Evolutionary conservation across 768 basidiomycete genomes (phyloP).

Genomic region (Cyclocybe aegerita): DNA sequence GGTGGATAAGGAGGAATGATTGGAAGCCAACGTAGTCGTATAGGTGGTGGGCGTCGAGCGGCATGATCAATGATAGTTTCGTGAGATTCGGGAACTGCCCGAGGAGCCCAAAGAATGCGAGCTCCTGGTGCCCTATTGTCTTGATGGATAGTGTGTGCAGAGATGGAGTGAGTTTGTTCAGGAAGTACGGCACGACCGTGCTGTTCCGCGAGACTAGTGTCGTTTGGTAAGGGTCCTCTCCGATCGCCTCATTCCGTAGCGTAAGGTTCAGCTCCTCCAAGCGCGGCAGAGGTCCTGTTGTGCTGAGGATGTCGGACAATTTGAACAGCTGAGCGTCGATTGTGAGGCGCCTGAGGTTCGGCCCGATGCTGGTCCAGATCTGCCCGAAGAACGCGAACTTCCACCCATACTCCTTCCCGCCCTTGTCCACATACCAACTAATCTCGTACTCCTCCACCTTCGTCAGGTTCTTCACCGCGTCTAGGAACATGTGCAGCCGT

Average conservation of each 20-base stretch:
- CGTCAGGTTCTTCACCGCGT: conserved; percentile 11
- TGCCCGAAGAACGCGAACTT: conserved; percentile 19
- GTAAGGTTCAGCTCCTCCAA: conserved; percentile 16
- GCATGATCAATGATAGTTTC: conserved; percentile 17
- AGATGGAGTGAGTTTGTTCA: conserved; percentile 16
- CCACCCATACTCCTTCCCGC: conserved; percentile 10
- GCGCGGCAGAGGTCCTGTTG: conserved; percentile 11
- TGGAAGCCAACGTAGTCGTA: conserved; percentile 15
- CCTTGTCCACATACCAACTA: conserved; percentile 23
- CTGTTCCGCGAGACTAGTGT: not conserved
- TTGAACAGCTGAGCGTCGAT: conserved; percentile 21
- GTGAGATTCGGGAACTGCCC: conserved; percentile 16
- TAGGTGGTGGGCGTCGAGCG: conserved; percentile 21
- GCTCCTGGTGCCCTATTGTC: conserved; percentile 18
- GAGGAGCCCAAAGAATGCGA: conserved; percentile 17
- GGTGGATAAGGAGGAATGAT: conserved; percentile 17
- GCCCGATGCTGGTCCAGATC: conserved; percentile 16
- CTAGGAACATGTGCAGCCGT: conserved; percentile 13
- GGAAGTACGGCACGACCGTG: conserved; percentile 16
- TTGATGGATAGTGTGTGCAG: conserved; percentile 20
- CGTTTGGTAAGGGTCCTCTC: not conserved
- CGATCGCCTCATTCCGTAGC: conserved; percentile 8
- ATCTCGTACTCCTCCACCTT: conserved; percentile 20
- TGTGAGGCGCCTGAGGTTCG: conserved; percentile 15
- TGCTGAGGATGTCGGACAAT: conserved; percentile 14